Evolutionary conservation across 179 eudicot genomes (phyloP), one percentile per base, ranked within the genome.

Genomic region (Carnegiea gigantea): DNA sequence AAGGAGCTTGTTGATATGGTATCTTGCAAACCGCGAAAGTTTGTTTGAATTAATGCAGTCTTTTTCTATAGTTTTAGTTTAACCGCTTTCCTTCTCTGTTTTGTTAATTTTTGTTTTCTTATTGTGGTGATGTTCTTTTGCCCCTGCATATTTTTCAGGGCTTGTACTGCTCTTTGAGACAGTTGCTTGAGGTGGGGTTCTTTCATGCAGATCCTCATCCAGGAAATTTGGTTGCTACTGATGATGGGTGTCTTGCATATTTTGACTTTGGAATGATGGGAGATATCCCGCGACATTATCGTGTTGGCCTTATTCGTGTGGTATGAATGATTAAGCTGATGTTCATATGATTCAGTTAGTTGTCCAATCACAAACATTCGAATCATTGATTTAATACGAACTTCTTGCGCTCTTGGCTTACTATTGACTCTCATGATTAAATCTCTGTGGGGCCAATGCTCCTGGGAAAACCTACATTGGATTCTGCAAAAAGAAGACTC

Each of bases 201-300:
- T 95, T 95, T 83, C 99, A 95, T 83, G 99, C 99, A 78, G 99
- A 95, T 83, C 99, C 99, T 84, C 99, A 95, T 81, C 98, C 99
- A 38, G 99, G 99, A 78, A 95, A 95, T 85, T 97, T 95, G 79
- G 98, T 95, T 86, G 99, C 99, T 80, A 91, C 94, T n/a, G 78
- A 86, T 84, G 92, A 89, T 86, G 99, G 98, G 59, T 89, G 88
- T 59, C 92, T 95, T 82, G 99, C 98, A 77, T 95, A 94, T 86
- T 94, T 95, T 85, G 99, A 95, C 90, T 95, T 95, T 77, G 99
- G 99, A 65, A 95, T 95, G 99, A 95, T 95, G 99, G 99, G 99
- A 26, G 90, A 95, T 81, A 95, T 95, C 81, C 99, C 99, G 30
- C 99, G 97, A 70, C 98, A 95, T 85, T 95, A 89, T 73, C 97